A percentile compares a stretch with the other conserved stretches of the same genome.
Evolutionary conservation across 2,329 filamentous ascomycete genomes (phyloP).

Genomic region (Aureobasidium sp.): DNA sequence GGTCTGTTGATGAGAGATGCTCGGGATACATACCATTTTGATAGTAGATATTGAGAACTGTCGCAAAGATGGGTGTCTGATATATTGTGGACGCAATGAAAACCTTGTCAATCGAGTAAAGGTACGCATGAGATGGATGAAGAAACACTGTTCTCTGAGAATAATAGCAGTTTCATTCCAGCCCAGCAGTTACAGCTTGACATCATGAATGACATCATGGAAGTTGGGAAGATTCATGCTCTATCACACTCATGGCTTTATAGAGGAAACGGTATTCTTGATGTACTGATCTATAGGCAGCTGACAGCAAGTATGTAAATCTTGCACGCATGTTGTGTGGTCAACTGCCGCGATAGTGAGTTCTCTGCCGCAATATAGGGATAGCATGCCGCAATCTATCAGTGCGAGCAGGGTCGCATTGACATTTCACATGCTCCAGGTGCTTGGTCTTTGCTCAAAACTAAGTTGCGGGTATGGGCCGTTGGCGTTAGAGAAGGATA

Average conservation of each 20-base stretch:
- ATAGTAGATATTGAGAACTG: conserved; percentile 3
- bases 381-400: neutral
- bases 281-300: neutral
- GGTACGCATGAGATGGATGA: neutral
- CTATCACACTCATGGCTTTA: neutral
- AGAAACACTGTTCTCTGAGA: neutral
- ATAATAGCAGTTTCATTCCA: neutral
- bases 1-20: neutral
- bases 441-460: conserved; percentile 2
- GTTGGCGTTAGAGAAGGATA: conserved; percentile 5
- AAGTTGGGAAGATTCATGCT: neutral
- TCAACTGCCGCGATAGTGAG: neutral
- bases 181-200: neutral
- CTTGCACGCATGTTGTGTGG: neutral
- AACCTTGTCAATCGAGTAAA: neutral
- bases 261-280: neutral
- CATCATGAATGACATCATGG: conserved; percentile 1
- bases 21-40: conserved; percentile 29
- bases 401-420: neutral
- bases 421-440: conserved; percentile 3
- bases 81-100: neutral
- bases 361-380: neutral
- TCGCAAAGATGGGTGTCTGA: neutral
- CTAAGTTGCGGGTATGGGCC: conserved; percentile 3
- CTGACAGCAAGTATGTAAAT: neutral